Conservation (phyloP, 2,329 filamentous ascomycete species). For the Xylaria digitata region DNA sequence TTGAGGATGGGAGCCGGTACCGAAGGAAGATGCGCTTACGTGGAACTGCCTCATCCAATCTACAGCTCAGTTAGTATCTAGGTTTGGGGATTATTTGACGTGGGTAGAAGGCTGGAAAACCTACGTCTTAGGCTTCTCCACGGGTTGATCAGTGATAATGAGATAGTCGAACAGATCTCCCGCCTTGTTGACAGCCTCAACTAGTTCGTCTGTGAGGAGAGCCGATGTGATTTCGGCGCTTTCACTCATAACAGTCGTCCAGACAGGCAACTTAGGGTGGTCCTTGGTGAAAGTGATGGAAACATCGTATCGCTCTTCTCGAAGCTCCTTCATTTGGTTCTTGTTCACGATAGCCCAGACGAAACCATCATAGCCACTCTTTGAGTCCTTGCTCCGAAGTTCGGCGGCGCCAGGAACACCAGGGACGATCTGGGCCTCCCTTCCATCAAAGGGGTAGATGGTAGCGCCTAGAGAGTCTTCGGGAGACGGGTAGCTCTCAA, state of each 20-base stretch:
- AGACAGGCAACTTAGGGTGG: constrained; percentile 85
- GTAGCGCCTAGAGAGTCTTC: constrained; percentile 80
- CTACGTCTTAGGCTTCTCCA: constrained; percentile 86
- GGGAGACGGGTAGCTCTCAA: constrained; percentile 78
- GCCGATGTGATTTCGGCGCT: constrained; percentile 92
- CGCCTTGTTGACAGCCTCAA: constrained; percentile 80
- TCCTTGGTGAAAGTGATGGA: constrained; percentile 95
- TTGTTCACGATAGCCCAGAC: constrained; percentile 98
- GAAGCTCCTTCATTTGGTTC: constrained; percentile 87
- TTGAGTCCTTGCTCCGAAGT: constrained; percentile 65
- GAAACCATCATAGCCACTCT: constrained; percentile 85
- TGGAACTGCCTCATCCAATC: constrained; percentile 83
- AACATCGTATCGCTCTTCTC: constrained; percentile 93
- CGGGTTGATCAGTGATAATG: constrained; percentile 88
- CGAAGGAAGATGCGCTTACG: constrained; percentile 89
- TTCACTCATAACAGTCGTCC: constrained; percentile 96
- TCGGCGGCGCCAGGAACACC: constrained; percentile 69
- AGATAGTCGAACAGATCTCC: constrained; percentile 87
- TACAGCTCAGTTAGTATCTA: constrained; percentile 52
- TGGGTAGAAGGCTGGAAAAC: background rate
- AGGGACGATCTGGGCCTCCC: constrained; percentile 82
- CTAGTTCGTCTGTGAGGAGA: constrained; percentile 87
- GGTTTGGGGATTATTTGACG: background rate
- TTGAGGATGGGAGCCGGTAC: constrained; percentile 73
- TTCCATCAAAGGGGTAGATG: constrained; percentile 91